These are phyloP conservation scores for Lachancea lanzarotensis DNA, from an alignment of 805 yeast genomes.

Conservation along the genomic window DNA sequence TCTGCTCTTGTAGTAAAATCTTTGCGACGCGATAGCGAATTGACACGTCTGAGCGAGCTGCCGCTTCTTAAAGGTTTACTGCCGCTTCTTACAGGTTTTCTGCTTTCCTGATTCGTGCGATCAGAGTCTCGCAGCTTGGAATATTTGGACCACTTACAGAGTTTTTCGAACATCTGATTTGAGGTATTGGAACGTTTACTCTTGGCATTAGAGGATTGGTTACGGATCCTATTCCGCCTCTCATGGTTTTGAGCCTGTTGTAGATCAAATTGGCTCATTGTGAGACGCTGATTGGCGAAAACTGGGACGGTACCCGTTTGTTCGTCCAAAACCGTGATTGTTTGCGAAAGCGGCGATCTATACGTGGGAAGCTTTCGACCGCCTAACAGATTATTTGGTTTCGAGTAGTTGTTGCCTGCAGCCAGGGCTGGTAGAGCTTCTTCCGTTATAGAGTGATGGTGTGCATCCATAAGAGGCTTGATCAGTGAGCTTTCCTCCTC, in stretches of 20 bases:
- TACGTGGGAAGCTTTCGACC: background rate
- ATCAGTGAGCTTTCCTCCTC: conserved; percentile 7
- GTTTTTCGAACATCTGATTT: conserved; percentile 2
- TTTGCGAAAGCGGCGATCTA: conserved; percentile 3
- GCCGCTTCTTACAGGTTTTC: background rate
- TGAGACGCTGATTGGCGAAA: background rate
- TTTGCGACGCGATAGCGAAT: conserved; percentile 12
- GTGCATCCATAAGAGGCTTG: conserved; percentile 7
- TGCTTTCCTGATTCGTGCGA: background rate
- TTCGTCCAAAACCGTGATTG: conserved; percentile 4
- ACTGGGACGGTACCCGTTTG: background rate
- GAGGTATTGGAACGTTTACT: background rate
- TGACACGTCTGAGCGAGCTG: background rate
- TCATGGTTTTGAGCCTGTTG: conserved; percentile 13
- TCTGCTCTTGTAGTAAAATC: conserved; percentile 24
- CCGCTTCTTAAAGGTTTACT: background rate
- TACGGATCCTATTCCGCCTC: conserved; percentile 8
- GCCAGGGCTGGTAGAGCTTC: background rate
- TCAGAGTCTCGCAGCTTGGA: background rate
- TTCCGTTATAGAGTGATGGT: background rate
- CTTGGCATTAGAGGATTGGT: background rate
- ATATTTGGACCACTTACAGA: conserved; percentile 11
- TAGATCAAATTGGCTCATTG: conserved; percentile 11
- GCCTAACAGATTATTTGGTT: background rate
- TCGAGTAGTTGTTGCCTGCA: background rate